Percentiles rank a stretch among this genome's conserved stretches.
Conservation (phyloP, 1,284 basidiomycete species). For the Papiliotrema laurentii region DNA sequence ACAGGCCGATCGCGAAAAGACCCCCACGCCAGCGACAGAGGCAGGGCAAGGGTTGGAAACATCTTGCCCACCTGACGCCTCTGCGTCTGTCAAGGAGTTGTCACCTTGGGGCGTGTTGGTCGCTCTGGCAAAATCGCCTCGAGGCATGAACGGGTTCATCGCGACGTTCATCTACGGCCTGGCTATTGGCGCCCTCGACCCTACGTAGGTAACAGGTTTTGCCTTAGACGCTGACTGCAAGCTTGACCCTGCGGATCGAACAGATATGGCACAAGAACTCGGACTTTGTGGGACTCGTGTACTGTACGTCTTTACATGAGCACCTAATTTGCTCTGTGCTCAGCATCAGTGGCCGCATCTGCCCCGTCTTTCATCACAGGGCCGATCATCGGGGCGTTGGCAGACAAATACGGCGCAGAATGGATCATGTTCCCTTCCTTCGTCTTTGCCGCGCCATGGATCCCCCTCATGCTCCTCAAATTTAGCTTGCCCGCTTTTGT, state of each 20-base stretch:
- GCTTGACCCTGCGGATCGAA: constrained; percentile 63
- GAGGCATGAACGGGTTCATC: constrained; percentile 56
- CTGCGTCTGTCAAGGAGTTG: constrained; percentile 21
- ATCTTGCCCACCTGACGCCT: background rate
- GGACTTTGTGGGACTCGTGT: constrained; percentile 63
- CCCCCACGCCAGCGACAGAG: no score
- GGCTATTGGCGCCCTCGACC: constrained; percentile 31
- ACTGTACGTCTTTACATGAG: constrained; percentile 37
- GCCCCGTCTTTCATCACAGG: constrained; percentile 60
- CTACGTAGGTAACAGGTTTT: constrained; percentile 23
- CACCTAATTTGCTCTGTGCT: background rate
- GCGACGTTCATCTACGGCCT: constrained; percentile 60
- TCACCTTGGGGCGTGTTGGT: constrained; percentile 49
- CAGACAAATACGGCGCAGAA: constrained; percentile 61
- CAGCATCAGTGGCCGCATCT: constrained; percentile 55
- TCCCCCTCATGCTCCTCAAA: constrained; percentile 57
- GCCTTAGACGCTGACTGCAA: constrained; percentile 13
- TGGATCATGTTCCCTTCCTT: constrained; percentile 56
- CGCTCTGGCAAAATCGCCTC: constrained; percentile 54
- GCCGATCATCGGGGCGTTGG: constrained; percentile 58
- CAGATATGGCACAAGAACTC: constrained; percentile 59
- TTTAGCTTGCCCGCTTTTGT: constrained; percentile 60
- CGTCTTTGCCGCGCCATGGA: constrained; percentile 62
- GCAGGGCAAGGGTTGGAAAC: background rate
- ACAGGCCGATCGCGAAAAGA: background rate